Conservation (phyloP, 192 early-diverging fungal genomes). For the Chytriomyces confervae region DNA sequence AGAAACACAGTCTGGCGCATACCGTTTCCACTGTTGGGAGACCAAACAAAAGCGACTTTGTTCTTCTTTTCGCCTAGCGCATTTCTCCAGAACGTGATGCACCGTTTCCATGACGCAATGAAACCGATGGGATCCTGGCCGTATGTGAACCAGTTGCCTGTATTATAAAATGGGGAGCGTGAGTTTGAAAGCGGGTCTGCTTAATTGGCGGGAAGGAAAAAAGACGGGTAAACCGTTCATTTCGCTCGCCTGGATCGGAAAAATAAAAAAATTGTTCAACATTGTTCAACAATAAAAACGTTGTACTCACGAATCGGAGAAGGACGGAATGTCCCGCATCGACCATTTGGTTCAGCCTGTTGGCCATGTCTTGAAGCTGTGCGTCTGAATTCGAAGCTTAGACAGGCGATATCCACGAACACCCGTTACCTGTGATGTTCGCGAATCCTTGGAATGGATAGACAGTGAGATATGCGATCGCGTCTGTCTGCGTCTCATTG, state of each 20-base stretch:
- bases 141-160: conserved; percentile 35
- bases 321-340: conserved; percentile 30
- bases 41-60: conserved; percentile 41
- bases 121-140: conserved; percentile 39
- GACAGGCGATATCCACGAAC: neutral
- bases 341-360: conserved; percentile 24
- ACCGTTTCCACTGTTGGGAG: conserved; percentile 29
- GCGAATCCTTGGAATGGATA: conserved; percentile 33
- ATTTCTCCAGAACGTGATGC: conserved; percentile 20
- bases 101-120: conserved; percentile 24
- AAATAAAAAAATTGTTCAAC: neutral
- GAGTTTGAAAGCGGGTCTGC: neutral
- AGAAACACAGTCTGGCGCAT: neutral
- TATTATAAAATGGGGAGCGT: neutral
- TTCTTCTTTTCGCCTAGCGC: conserved; percentile 19
- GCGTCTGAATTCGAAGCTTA: conserved; percentile 17
- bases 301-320: conserved; percentile 22
- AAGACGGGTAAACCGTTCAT: conserved; percentile 28
- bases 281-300: neutral
- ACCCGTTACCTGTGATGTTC: conserved; percentile 25
- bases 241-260: conserved; percentile 15
- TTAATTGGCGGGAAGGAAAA: neutral
- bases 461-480: conserved; percentile 18
- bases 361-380: conserved; percentile 29
- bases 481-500: conserved; percentile 23